Conservation (phyloP, 148 eudicot species). For the Camellia japonica region DNA sequence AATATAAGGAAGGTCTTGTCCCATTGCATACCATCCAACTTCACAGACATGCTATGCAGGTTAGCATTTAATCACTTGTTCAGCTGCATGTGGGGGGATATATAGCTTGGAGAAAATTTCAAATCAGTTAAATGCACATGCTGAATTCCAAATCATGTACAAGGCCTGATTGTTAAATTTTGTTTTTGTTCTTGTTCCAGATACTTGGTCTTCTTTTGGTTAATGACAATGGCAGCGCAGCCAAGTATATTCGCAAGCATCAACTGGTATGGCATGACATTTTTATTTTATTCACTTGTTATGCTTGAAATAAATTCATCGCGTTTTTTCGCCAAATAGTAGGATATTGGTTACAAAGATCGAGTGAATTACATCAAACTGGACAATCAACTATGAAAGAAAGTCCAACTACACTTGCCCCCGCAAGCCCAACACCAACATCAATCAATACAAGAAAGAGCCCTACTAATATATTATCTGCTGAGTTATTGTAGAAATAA, state of each 20-base stretch:
- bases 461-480: too few species aligned
- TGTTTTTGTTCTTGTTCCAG: slow-evolving; percentile 42
- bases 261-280: slow-evolving; percentile 69
- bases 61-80: slow-evolving; percentile 17
- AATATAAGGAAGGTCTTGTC: slow-evolving; percentile 73
- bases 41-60: slow-evolving; percentile 99
- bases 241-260: slow-evolving; percentile 86
- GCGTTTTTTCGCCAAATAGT: background rate
- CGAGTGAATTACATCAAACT: too few species aligned
- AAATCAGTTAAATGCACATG: background rate
- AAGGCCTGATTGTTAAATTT: background rate
- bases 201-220: slow-evolving; percentile 89
- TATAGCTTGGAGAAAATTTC: background rate
- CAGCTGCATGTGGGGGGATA: background rate
- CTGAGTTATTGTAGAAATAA: too few species aligned
- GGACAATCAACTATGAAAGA: too few species aligned
- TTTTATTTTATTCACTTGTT: slow-evolving; percentile 8
- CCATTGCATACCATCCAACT: slow-evolving; percentile 96
- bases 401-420: too few species aligned
- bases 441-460: too few species aligned
- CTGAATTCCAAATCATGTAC: background rate
- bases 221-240: slow-evolving; percentile 93
- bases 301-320: slow-evolving; percentile 8
- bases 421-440: too few species aligned
- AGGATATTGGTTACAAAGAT: too few species aligned